Conservation (phyloP, 179 eudicot genomes). For the Patellifolia procumbens region DNA sequence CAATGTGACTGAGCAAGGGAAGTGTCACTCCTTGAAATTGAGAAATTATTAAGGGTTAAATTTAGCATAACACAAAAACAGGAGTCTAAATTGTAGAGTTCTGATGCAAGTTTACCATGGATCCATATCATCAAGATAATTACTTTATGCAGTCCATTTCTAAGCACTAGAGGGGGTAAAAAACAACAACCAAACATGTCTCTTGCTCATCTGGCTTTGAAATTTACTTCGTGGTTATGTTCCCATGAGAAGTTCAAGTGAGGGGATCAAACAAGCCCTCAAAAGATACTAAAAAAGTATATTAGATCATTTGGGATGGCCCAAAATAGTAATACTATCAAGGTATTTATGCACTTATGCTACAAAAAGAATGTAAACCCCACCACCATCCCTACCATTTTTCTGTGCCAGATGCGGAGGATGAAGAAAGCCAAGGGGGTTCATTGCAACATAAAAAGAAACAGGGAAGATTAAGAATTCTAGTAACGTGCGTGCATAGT, state of each 20-base stretch:
- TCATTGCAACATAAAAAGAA: not conserved
- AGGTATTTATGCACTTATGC: not conserved
- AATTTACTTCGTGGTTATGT: not conserved
- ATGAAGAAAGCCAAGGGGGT: not conserved
- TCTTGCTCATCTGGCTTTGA: not conserved
- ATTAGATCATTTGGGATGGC: not conserved
- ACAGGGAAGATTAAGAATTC: not conserved
- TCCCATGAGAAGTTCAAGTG: not conserved
- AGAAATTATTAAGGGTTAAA: too few species aligned
- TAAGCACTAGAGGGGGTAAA: not conserved
- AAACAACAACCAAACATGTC: not conserved
- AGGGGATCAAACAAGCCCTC: not conserved
- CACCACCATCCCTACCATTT: too few species aligned
- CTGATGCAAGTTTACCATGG: not conserved
- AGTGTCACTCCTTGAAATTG: not conserved
- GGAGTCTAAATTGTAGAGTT: not conserved
- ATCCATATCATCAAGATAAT: not conserved
- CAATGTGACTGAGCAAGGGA: not conserved
- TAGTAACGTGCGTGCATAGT: slow-evolving; percentile 3
- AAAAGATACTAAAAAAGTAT: not conserved
- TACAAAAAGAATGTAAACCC: not conserved
- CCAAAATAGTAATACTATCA: not conserved
- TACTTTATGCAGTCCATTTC: not conserved
- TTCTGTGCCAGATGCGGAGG: not conserved
- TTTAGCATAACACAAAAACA: too few species aligned